Conservation (phyloP, 257 asterid species). For the Solanum medicagineum region DNA sequence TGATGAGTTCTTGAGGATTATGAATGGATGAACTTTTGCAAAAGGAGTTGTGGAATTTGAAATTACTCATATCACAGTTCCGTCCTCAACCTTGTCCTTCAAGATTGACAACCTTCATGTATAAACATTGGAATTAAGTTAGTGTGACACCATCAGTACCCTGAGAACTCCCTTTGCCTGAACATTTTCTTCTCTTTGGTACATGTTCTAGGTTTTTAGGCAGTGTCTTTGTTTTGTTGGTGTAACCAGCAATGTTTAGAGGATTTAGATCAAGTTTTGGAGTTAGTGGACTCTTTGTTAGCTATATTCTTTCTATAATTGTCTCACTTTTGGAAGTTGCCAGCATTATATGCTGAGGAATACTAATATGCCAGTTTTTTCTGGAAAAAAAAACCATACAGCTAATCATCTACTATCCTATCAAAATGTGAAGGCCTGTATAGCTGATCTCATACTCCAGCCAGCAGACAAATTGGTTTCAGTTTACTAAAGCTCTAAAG, state of each 20-base stretch:
- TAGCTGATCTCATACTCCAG: neutral
- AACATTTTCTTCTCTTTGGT: neutral
- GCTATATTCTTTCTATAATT: neutral
- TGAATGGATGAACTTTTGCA: neutral
- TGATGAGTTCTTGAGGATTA: neutral
- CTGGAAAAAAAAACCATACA: neutral
- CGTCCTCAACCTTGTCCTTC: neutral
- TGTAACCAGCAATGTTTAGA: neutral
- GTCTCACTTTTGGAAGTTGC: neutral
- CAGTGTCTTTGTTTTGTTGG: neutral
- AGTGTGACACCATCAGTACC: neutral
- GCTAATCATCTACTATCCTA: neutral
- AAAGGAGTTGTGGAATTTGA: neutral
- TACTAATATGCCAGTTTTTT: neutral
- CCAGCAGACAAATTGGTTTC: neutral
- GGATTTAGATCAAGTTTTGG: neutral
- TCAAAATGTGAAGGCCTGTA: neutral
- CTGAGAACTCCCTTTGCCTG: neutral
- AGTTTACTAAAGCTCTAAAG: neutral
- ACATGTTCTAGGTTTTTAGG: neutral
- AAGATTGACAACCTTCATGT: neutral
- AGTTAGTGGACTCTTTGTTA: neutral
- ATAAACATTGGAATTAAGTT: neutral
- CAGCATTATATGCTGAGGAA: neutral
- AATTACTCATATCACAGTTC: neutral